These are phyloP conservation scores for Inosperma sp. DNA, from an alignment of 768 basidiomycete species.

Conservation along the genomic window DNA sequence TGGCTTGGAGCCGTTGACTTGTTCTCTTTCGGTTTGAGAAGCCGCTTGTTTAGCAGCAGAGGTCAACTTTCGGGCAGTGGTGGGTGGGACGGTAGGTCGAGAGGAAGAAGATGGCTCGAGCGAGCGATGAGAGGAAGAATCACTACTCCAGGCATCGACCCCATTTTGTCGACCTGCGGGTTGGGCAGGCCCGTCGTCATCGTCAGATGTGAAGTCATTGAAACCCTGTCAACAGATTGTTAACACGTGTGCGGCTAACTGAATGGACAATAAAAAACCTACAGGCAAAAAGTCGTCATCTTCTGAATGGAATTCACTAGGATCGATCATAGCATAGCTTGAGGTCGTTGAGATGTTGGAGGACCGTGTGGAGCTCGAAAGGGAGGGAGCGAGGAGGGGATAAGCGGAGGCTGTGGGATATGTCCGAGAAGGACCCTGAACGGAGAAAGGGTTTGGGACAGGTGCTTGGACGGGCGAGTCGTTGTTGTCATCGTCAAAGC, in stretches of 20 bases:
- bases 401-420: conserved; percentile 16
- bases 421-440: not conserved
- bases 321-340: conserved; percentile 43
- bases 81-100: conserved; percentile 12
- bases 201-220: conserved; percentile 28
- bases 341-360: conserved; percentile 34
- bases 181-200: conserved; percentile 21
- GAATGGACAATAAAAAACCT: conserved; percentile 16
- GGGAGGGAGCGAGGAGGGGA: conserved; percentile 24
- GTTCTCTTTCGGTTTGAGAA: conserved; percentile 1
- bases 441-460: not conserved
- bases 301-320: conserved; percentile 37
- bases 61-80: conserved; percentile 6
- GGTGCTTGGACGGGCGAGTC: conserved; percentile 15
- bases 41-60: conserved; percentile 10
- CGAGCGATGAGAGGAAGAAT: conserved; percentile 20
- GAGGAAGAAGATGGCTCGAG: conserved; percentile 11
- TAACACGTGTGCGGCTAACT: conserved; percentile 14
- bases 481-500: conserved; percentile 30
- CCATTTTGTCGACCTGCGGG: conserved; percentile 9
- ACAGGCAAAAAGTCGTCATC: conserved; percentile 34
- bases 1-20: conserved; percentile 12
- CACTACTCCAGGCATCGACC: conserved; percentile 19
- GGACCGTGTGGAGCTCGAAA: conserved; percentile 32
- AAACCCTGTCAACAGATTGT: conserved; percentile 23